phyloP scores from a whole-genome alignment of 2,329 filamentous ascomycete genomes.

The Cladosporium cucumerinum region DNA sequence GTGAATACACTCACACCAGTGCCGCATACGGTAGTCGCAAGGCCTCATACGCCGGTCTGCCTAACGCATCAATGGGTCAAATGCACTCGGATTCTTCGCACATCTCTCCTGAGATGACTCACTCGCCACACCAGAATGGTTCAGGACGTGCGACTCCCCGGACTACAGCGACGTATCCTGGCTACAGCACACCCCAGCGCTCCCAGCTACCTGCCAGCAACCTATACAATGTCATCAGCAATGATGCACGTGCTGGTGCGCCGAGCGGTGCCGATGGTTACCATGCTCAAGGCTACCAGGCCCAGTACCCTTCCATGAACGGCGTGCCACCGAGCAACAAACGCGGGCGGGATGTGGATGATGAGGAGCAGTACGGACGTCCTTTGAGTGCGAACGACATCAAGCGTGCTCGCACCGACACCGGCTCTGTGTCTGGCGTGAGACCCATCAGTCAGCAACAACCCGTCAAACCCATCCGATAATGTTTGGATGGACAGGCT shows the following conservation, averaged over 20 bases:
- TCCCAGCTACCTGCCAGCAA: slow-evolving; percentile 68
- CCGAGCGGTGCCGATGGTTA: slow-evolving; percentile 53
- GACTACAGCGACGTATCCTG: slow-evolving; percentile 65
- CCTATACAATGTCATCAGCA: slow-evolving; percentile 85
- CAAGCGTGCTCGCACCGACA: slow-evolving; percentile 73
- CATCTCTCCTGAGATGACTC: slow-evolving; percentile 76
- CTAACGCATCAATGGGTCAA: slow-evolving; percentile 59
- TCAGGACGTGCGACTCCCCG: slow-evolving; percentile 84
- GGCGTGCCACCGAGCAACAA: slow-evolving; percentile 58
- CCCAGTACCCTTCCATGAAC: slow-evolving; percentile 58
- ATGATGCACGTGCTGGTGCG: slow-evolving; percentile 58
- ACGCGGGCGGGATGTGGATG: slow-evolving; percentile 60
- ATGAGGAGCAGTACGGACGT: slow-evolving; percentile 63
- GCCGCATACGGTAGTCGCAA: slow-evolving; percentile 69
- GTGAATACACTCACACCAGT: slow-evolving; percentile 82
- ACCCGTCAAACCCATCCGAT: slow-evolving; percentile 26
- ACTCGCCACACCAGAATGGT: slow-evolving; percentile 76
- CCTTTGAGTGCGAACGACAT: slow-evolving; percentile 59
- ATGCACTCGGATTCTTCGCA: slow-evolving; percentile 71
- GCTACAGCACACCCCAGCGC: slow-evolving; percentile 76
- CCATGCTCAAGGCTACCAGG: slow-evolving; percentile 59
- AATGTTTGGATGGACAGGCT: neutral
- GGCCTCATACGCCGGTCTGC: slow-evolving; percentile 71
- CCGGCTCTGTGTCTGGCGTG: slow-evolving; percentile 22
- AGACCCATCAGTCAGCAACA: slow-evolving; percentile 33